These are phyloP conservation scores for Heterobasidion irregulare DNA, from an alignment of 1,284 basidiomycete genomes.

Conservation along the genomic window DNA sequence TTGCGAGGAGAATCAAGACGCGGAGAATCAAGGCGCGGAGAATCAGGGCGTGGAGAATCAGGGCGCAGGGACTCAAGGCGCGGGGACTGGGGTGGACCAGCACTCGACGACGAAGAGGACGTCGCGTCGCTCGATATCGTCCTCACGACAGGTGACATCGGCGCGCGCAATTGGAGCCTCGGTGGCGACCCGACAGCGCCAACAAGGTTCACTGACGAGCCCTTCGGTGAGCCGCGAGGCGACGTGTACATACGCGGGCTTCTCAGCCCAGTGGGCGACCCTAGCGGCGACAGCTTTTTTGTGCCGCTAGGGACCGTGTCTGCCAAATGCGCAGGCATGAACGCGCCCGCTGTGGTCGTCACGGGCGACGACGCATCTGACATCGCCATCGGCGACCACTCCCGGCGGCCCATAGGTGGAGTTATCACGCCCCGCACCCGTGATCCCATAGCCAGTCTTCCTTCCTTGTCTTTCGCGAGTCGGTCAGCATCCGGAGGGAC, in stretches of 20 bases:
- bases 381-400: not conserved
- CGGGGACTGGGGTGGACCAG: conserved; percentile 36
- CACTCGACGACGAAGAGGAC: conserved; percentile 40
- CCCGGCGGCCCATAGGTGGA: not conserved
- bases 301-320: conserved; percentile 3
- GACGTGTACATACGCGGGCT: conserved; percentile 23
- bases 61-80: too few relatives aligned
- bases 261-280: conserved; percentile 22
- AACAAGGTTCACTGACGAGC: conserved; percentile 20
- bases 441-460: not conserved
- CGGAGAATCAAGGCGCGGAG: not conserved
- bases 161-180: conserved; percentile 16
- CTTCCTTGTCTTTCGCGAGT: conserved; percentile 10
- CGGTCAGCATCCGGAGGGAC: conserved; percentile 10
- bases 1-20: conserved; percentile 18
- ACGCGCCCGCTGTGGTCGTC: not conserved
- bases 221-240: conserved; percentile 17
- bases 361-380: not conserved
- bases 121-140: conserved; percentile 24
- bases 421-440: conserved; percentile 5
- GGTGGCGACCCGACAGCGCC: conserved; percentile 9
- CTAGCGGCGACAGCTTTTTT: conserved; percentile 20
- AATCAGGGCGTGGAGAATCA: too few relatives aligned
- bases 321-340: not conserved
- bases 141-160: conserved; percentile 19